Conservation (phyloP, 257 asterid species). For the Ilex asprella region DNA sequence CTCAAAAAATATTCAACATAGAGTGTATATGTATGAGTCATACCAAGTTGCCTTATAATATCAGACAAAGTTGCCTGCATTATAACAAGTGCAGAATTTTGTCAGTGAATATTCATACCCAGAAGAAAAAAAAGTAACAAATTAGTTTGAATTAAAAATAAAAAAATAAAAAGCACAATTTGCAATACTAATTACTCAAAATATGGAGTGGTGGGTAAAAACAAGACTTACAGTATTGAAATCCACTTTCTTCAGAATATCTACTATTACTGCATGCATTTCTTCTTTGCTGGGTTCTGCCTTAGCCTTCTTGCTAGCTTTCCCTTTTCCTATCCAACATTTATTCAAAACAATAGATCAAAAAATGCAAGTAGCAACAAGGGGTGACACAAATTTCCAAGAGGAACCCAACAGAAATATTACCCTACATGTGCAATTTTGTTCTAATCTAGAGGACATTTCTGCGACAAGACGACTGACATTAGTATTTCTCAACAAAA, state of each 20-base stretch:
- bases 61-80: conserved; percentile 90
- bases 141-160: background rate
- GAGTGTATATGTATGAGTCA: conserved; percentile 2
- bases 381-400: too few species aligned
- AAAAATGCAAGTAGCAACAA: too few species aligned
- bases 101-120: background rate
- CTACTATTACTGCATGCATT: conserved; percentile 45
- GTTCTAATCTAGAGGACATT: too few species aligned
- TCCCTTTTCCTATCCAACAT: conserved; percentile 33
- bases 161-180: background rate
- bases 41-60: conserved; percentile 82
- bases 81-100: background rate
- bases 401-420: too few species aligned
- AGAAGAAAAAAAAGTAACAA: background rate
- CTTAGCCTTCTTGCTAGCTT: conserved; percentile 33
- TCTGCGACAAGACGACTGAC: too few species aligned
- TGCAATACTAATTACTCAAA: background rate
- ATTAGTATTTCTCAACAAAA: too few species aligned
- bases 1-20: background rate
- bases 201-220: background rate
- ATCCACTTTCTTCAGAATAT: conserved; percentile 78
- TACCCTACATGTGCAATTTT: too few species aligned
- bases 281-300: conserved; percentile 65
- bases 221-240: conserved; percentile 63
- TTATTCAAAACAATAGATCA: too few species aligned